phyloP scores from a whole-genome alignment of 2,329 filamentous ascomycete species.

The Dactylellina haptotyla region DNA sequence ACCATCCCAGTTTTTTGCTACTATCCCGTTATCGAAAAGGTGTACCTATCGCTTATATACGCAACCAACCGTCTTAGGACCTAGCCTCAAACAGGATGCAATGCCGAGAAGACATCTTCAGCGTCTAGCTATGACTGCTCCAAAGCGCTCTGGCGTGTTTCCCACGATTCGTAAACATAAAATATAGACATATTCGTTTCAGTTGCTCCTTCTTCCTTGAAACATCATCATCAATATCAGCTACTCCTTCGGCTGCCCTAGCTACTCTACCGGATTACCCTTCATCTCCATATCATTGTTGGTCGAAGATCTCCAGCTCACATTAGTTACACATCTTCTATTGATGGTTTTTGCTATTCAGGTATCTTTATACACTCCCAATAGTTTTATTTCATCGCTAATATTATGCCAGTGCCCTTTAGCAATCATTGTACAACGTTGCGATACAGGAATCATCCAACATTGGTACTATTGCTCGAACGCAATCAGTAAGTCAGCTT shows the following conservation, averaged over 20 bases:
- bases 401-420: neutral
- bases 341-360: neutral
- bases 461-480: neutral
- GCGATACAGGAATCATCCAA: neutral
- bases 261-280: neutral
- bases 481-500: too few species aligned
- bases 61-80: neutral
- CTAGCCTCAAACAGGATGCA: slow-evolving; percentile 1
- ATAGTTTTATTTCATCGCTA: neutral
- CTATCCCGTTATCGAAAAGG: too few species aligned
- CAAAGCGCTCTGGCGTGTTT: neutral
- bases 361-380: too few species aligned
- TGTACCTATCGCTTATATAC: neutral
- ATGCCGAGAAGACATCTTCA: slow-evolving; percentile 13
- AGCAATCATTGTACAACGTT: neutral
- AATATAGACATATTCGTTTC: neutral
- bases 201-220: neutral
- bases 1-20: too few species aligned
- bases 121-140: neutral
- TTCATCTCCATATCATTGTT: neutral
- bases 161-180: neutral
- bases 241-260: too few species aligned
- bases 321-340: neutral
- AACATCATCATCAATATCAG: neutral
- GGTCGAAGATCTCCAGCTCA: neutral